Evolutionary conservation across 805 yeast genomes (phyloP).

Genomic region (Zygosaccharomyces bisporus): DNA sequence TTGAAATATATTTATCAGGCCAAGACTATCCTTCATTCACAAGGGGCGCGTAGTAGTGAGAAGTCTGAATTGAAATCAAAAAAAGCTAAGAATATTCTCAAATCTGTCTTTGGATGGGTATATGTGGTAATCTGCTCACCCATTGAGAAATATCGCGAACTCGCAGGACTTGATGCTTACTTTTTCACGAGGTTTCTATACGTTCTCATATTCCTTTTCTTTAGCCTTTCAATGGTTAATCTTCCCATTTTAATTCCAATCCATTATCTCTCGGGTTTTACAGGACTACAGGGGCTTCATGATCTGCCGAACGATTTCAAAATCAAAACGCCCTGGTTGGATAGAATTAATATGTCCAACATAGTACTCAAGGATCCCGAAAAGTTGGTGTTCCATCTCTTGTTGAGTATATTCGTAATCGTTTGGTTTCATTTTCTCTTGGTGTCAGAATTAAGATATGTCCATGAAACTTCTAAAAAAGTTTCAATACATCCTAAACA

Average conservation of each 20-base stretch:
- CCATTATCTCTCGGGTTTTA: conserved; percentile 41
- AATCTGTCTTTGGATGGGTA: conserved; percentile 52
- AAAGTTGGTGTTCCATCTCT: conserved; percentile 58
- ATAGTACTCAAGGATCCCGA: conserved; percentile 50
- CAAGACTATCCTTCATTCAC: conserved; percentile 3
- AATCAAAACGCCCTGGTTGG: conserved; percentile 38
- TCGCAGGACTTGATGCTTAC: conserved; percentile 66
- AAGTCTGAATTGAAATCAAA: neutral
- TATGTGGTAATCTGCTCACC: conserved; percentile 40
- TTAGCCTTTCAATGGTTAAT: conserved; percentile 49
- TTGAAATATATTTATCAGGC: conserved; percentile 47
- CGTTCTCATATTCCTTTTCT: conserved; percentile 49
- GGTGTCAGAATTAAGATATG: conserved; percentile 47
- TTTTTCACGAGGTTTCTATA: conserved; percentile 62
- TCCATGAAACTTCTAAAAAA: conserved; percentile 43
- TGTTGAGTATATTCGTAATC: conserved; percentile 53
- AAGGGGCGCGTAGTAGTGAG: neutral
- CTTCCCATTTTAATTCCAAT: conserved; percentile 62
- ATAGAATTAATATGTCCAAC: conserved; percentile 67
- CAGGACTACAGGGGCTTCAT: conserved; percentile 6
- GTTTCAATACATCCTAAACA: conserved; percentile 32
- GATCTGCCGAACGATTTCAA: conserved; percentile 5
- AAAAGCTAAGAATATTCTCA: neutral
- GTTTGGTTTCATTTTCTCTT: conserved; percentile 54
- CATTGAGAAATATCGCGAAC: conserved; percentile 41